These are phyloP conservation scores for Sarocladiaceae sp. DNA, from an alignment of 2,329 filamentous ascomycete genomes.

Conservation along the genomic window DNA sequence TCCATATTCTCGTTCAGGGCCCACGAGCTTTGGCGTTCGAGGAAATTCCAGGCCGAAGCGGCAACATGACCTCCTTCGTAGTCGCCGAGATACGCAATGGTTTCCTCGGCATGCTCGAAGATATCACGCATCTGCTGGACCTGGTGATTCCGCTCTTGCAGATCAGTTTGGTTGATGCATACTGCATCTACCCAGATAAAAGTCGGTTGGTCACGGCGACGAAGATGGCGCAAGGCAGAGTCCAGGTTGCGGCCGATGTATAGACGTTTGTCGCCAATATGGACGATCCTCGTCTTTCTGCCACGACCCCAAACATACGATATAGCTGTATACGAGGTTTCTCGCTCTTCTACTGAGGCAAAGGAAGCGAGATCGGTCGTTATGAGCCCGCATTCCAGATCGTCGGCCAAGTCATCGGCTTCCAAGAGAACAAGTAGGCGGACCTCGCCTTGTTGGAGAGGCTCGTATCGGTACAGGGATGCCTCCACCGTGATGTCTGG, in stretches of 20 bases:
- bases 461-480: neutral
- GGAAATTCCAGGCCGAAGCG: slow-evolving; percentile 8
- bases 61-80: neutral
- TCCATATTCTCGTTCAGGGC: slow-evolving; percentile 4
- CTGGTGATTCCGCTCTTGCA: slow-evolving; percentile 4
- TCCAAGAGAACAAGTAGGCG: neutral
- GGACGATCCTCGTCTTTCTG: neutral
- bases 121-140: slow-evolving; percentile 7
- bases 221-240: slow-evolving; percentile 3
- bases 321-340: neutral
- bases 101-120: slow-evolving; percentile 3
- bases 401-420: neutral
- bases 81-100: slow-evolving; percentile 6
- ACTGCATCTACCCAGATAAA: slow-evolving; percentile 9
- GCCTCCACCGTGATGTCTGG: neutral
- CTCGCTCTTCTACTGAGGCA: neutral
- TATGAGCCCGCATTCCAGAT: neutral
- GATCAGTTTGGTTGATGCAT: slow-evolving; percentile 10
- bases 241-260: neutral
- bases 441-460: neutral
- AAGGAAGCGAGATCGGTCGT: neutral
- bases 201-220: neutral
- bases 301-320: slow-evolving; percentile 2
- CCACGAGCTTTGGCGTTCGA: slow-evolving; percentile 7
- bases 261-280: neutral